Evolutionary conservation across 768 basidiomycete species (phyloP).

Genomic region (Lactarius tabidus): DNA sequence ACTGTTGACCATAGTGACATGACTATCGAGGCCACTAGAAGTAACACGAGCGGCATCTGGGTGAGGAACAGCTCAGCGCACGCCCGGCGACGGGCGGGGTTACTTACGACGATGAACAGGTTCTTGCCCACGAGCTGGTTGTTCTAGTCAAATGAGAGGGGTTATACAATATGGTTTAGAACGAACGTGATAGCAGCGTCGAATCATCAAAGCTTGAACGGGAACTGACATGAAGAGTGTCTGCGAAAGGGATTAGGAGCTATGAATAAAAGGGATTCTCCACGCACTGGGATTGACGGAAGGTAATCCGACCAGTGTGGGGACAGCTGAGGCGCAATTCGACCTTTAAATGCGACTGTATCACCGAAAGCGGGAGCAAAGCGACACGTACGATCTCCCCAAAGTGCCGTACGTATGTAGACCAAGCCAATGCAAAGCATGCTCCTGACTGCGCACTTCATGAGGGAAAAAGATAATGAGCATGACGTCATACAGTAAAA

Average conservation of each 20-base stretch:
- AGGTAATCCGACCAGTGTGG: neutral
- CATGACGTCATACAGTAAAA: neutral
- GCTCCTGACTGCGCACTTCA: neutral
- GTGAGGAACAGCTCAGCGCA: neutral
- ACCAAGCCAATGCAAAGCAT: neutral
- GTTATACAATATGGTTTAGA: neutral
- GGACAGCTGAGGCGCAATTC: neutral
- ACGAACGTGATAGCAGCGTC: neutral
- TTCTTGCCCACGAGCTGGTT: neutral
- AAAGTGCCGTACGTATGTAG: neutral
- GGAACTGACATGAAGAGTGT: neutral
- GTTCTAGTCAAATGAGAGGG: neutral
- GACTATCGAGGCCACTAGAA: neutral
- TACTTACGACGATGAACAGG: neutral
- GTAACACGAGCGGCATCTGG: neutral
- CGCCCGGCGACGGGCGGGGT: neutral
- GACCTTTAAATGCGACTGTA: neutral
- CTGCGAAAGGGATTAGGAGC: neutral
- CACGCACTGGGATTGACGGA: neutral
- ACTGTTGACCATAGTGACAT: neutral
- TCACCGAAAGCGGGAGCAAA: neutral
- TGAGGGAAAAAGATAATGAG: neutral
- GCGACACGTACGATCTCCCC: neutral
- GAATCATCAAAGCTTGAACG: constrained; percentile 1
- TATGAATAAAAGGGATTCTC: neutral